Evolutionary conservation across 805 yeast species (phyloP).

Genomic region (Nakazawaea laoshanensis): DNA sequence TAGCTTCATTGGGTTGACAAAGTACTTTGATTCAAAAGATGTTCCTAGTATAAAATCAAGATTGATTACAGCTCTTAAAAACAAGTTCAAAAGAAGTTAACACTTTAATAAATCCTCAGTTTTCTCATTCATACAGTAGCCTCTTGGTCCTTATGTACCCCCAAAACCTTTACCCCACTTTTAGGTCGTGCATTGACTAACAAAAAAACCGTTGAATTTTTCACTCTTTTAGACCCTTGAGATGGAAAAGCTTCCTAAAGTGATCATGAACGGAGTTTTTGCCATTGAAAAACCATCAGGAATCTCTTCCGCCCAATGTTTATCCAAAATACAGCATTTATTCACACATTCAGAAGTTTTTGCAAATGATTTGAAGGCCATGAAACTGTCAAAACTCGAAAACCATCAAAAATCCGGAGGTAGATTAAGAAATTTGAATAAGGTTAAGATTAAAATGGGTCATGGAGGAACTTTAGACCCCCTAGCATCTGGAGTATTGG

Average conservation of each 20-base stretch:
- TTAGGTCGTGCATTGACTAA: too few species aligned
- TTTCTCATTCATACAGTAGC: too few species aligned
- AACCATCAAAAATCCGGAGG: constrained; percentile 27
- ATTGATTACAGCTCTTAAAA: too few species aligned
- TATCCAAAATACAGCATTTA: constrained; percentile 54
- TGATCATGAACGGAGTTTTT: constrained; percentile 78
- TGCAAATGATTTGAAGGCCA: constrained; percentile 40
- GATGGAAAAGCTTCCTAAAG: constrained; percentile 1
- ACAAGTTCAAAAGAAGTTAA: too few species aligned
- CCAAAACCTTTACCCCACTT: too few species aligned
- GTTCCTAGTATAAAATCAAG: too few species aligned
- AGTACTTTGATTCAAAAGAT: too few species aligned
- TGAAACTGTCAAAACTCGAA: constrained; percentile 37
- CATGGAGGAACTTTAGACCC: constrained; percentile 99
- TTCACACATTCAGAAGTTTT: constrained; percentile 56
- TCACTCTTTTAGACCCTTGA: too few species aligned
- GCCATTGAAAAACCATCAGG: constrained; percentile 90
- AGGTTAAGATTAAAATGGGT: constrained; percentile 76
- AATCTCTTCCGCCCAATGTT: constrained; percentile 66
- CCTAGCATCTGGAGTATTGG: constrained; percentile 86
- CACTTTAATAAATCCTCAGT: too few species aligned
- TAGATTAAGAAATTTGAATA: constrained; percentile 41
- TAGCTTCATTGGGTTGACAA: too few species aligned
- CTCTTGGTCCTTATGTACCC: too few species aligned
- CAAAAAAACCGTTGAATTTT: too few species aligned